A percentile compares a stretch with the other conserved stretches of the same genome.
Conservation (phyloP, 140 eudicot genomes). For the Oenanthe javanica region DNA sequence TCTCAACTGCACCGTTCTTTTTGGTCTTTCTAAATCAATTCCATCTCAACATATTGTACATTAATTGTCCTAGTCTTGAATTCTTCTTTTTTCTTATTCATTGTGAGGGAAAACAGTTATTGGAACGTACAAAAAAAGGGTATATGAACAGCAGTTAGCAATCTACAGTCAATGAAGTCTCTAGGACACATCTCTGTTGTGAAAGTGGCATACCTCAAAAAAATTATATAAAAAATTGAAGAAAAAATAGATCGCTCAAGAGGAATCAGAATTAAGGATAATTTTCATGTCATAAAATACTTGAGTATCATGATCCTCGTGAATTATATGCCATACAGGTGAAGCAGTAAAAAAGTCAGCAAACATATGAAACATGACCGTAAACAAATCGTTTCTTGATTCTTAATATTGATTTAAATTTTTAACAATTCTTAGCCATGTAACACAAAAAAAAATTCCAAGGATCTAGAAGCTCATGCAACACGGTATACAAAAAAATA, state of each 20-base stretch:
- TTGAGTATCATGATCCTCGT: not conserved
- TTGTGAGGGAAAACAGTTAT: not conserved
- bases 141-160: not conserved
- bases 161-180: not conserved
- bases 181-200: not conserved
- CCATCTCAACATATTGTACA: not conserved
- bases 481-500: not conserved
- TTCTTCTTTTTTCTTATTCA: not conserved
- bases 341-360: not conserved
- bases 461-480: not conserved
- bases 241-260: not conserved
- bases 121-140: not conserved
- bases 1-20: not conserved
- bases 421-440: not conserved
- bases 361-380: not conserved
- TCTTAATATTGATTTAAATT: not conserved
- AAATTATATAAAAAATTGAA: not conserved
- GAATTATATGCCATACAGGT: not conserved
- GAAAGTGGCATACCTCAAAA: not conserved
- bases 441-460: not conserved
- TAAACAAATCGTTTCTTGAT: not conserved
- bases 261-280: not conserved
- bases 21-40: not conserved
- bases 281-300: not conserved
- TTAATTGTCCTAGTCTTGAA: not conserved